A percentile compares a stretch with the other conserved stretches of the same genome.
phyloP scores from a whole-genome alignment of 495 filamentous ascomycete species.

The Trichoderma virens region DNA sequence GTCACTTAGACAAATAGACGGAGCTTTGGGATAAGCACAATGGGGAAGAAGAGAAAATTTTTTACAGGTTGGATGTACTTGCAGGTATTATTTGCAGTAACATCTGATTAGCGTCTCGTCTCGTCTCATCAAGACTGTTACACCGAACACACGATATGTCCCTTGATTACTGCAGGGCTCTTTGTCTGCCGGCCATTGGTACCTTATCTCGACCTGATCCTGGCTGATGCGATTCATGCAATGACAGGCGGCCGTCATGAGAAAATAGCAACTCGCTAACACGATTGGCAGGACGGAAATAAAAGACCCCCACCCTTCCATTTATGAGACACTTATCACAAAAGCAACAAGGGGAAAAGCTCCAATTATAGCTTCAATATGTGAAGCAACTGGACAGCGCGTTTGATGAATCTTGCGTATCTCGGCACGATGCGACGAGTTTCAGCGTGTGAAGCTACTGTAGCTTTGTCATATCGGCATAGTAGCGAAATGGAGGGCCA shows the following conservation, averaged over 20 bases:
- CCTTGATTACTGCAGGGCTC: not conserved
- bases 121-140: not conserved
- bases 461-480: not conserved
- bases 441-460: not conserved
- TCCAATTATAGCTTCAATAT: not conserved
- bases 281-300: slow-evolving; percentile 1
- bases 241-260: not conserved
- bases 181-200: not conserved
- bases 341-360: not conserved
- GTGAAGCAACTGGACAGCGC: not conserved
- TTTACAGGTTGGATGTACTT: no score
- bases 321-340: not conserved
- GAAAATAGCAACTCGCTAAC: not conserved
- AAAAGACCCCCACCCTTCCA: not conserved
- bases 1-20: not conserved
- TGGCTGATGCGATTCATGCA: not conserved
- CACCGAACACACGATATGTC: not conserved
- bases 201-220: not conserved
- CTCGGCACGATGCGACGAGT: not conserved
- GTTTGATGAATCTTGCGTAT: not conserved
- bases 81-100: no score
- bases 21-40: not conserved
- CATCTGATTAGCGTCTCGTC: no score
- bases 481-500: not conserved
- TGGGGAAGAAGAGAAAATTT: not conserved